Base-by-base conservation (phyloP, 306 rosid species). In the Abrus pulchellus region DNA sequence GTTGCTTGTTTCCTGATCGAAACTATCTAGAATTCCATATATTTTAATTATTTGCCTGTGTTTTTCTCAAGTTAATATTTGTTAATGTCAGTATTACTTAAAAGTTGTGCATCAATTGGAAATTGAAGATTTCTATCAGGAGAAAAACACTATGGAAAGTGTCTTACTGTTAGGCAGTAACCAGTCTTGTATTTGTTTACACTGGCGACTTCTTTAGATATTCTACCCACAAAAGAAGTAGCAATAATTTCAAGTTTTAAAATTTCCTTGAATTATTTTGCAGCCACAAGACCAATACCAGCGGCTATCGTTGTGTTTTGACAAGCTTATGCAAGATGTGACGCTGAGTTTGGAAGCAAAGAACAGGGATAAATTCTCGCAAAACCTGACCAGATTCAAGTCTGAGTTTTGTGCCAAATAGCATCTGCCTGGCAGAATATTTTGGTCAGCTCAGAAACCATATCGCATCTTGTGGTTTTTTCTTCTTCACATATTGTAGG, bases 241-340 rank as follows among this genome's bases (percentile, higher is more conserved):
- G 59, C 45, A 6, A 43, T 53, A 36, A 61, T 84, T 69, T 71
- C 71, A 29, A 28, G 62, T 57, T 32, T 75, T 1, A 48, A 43
- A 66, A 60, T 72, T 57, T 67, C 34, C 48, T 75, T 43, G 14
- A 57, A 71, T 34, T 28, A 34, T 72, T 80, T 60, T 67, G 85
- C 90, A 86, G 90, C 83, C 79, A 41, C 73, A 30, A 11, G 87
- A 83, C 12, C 85, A 71, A 48, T 79, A 80, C 3, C 87, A 83
- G 56, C 75, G 72, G 38, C 84, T 86, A 41, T 86, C 83, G 10
- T 57, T 61, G 79, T 86, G 87, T 68, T 86, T 86, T 77, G 87
- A 77, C 61, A 83, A 77, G 75, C 90, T 86, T 44, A 86, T 83
- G 90, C 40, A 50, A 61, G 85, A 83, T 68, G 83, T 86, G 67